Evolutionary conservation across 306 rosid species (phyloP), one percentile per base, ranked within the genome.

Genomic region (Mimosa bimucronata): DNA sequence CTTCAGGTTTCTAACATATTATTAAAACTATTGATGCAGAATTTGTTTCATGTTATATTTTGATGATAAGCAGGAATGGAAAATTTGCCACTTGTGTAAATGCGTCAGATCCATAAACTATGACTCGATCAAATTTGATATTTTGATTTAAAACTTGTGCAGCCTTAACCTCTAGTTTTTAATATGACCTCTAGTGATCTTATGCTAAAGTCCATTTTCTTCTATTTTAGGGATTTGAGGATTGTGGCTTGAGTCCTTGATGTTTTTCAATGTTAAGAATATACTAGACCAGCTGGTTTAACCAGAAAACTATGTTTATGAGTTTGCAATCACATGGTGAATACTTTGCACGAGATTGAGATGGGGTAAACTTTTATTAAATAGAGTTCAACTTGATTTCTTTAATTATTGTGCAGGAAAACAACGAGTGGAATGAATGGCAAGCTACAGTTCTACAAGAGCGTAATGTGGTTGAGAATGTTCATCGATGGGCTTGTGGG

Each of bases 401-500:
- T 71, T 64, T 65, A 58, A 78, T 75, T 31, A 73, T 52, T 85
- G 75, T 85, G 75, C 89, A 96, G 99, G 97, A 91, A 85, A 89
- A 83, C 75, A 82, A 57, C 41, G 97, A 91, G 76, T 96, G 99
- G 99, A 90, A 81, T 34, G 98, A 90, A 65, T 96, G 99, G 99
- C 97, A 91, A 80, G 77, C 89, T 74, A 90, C 92, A 44, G 86
- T 87, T 83, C 84, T 96, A 80, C 97, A 91, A 83, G 97, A 90
- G 73, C 99, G 99, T 73, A 93, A 93, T 78, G 85, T 85, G 58
- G 93, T 96, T 90, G 98, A 93, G 84, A 96, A 93, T 78, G 98
- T 96, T 50, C 89, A 88, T 77, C 85, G 90, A 68, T 96, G 99
- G 99, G 94, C 91, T 83, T 96, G 99, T 28, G 99, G 99, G 99